Evolutionary conservation across 2,329 filamentous ascomycete genomes (phyloP), one percentile per base, ranked within the genome.

Genomic region (Xylariaceae sp.): DNA sequence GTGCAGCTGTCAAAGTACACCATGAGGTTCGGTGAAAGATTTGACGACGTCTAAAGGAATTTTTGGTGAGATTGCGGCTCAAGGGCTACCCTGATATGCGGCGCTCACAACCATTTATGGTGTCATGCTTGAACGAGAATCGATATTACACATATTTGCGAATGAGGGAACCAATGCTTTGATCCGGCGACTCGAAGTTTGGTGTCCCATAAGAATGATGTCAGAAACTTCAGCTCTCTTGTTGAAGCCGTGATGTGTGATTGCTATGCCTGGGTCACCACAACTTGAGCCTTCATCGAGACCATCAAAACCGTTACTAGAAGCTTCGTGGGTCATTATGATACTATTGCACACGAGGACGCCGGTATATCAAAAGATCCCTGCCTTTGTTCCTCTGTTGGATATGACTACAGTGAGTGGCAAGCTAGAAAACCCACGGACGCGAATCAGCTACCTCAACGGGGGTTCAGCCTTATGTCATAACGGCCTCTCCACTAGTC

Each of bases 401-500:
- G 29, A 54, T 36, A 41, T 36, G 45, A 40, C 52, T 49, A 39
- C 36, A 43, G 44, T 32, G 18, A 35, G 55, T 56, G 55, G 55
- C 55, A 49, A 58, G 35, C 20, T 23, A 26, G 36, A 45, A 36
- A 36, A 37, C 24, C 24, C 32, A 23, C 27, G 35, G 45, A 51
- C 52, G 35, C 56, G 32, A 58, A 63, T 61, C 55, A 59, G 56
- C 53, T 54, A 47, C 42, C 37, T 44, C 45, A 30, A 50, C 48
- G 33, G 21, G 33, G 26, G 33, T 61, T 57, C 56, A 66, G 64
- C 63, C 64, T 65, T 63, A 62, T 60, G 59, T 57, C 55, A 46
- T 57, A 49, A 44, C 42, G 55, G 58, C 60, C 57, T 58, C 53
- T 60, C 62, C 67, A 67, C 85, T 83, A 99, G 77, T 99, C 94